Conservation (phyloP, 2,329 filamentous ascomycete genomes). For the Colletotrichum sp. region DNA sequence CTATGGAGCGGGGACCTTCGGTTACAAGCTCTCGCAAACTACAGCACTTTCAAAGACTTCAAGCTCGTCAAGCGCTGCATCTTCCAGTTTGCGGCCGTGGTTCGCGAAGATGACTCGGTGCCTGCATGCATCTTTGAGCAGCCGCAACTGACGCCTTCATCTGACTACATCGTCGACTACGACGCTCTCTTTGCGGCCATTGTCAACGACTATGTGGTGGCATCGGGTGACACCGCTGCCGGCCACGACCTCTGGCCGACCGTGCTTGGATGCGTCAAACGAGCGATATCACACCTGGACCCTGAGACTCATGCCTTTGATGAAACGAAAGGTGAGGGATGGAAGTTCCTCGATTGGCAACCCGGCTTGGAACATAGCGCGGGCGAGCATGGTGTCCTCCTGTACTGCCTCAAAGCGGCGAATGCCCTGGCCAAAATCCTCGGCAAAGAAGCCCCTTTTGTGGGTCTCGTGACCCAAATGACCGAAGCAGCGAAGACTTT, state of each 20-base stretch:
- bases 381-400: conserved; percentile 33
- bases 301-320: conserved; percentile 25
- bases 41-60: conserved; percentile 38
- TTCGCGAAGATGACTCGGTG: conserved; percentile 34
- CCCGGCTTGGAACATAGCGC: conserved; percentile 30
- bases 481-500: conserved; percentile 24
- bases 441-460: conserved; percentile 25
- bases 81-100: conserved; percentile 37
- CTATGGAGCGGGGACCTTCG: conserved; percentile 41
- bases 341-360: conserved; percentile 39
- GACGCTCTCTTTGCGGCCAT: conserved; percentile 37
- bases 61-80: conserved; percentile 38
- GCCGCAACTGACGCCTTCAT: conserved; percentile 30
- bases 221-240: conserved; percentile 31
- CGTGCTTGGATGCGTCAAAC: conserved; percentile 31
- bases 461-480: conserved; percentile 25
- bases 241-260: conserved; percentile 35
- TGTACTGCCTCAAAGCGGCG: conserved; percentile 31
- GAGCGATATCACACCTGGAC: conserved; percentile 29
- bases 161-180: conserved; percentile 42
- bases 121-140: conserved; percentile 39
- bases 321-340: conserved; percentile 19
- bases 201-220: conserved; percentile 35
- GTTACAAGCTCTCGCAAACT: conserved; percentile 40
- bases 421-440: conserved; percentile 31